Evolutionary conservation across 106 monocot species (phyloP).

Genomic region (Dioscorea dumetorum): DNA sequence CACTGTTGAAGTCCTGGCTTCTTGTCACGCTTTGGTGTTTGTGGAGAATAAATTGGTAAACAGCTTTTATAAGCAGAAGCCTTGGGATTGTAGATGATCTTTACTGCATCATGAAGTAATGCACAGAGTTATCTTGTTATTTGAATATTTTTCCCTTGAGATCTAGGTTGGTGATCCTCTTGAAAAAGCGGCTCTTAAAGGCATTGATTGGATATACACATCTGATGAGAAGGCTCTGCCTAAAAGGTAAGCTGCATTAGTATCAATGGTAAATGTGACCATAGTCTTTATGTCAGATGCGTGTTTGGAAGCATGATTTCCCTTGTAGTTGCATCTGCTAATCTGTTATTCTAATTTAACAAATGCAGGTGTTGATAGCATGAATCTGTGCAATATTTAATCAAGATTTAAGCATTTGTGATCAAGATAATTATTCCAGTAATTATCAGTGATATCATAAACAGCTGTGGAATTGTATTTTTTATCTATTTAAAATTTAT

Average conservation of each 20-base stretch:
- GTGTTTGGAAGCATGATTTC: too few species aligned
- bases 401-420: too few species aligned
- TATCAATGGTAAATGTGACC: too few species aligned
- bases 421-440: too few species aligned
- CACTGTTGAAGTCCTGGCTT: slow-evolving; percentile 69
- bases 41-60: slow-evolving; percentile 96
- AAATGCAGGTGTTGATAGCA: too few species aligned
- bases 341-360: too few species aligned
- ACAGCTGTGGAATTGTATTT: too few species aligned
- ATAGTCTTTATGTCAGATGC: too few species aligned
- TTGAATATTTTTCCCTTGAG: background rate
- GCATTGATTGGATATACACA: slow-evolving; percentile 96
- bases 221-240: slow-evolving; percentile 98
- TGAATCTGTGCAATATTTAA: too few species aligned
- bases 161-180: slow-evolving; percentile 97
- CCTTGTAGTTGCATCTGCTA: too few species aligned
- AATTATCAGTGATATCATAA: too few species aligned
- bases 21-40: slow-evolving; percentile 98
- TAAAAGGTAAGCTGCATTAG: slow-evolving; percentile 44
- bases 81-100: background rate
- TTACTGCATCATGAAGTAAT: background rate
- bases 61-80: background rate
- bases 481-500: too few species aligned
- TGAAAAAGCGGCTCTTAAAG: slow-evolving; percentile 96
- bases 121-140: background rate